Conservation (phyloP, 257 asterid species). For the Capsicum baccatum region DNA sequence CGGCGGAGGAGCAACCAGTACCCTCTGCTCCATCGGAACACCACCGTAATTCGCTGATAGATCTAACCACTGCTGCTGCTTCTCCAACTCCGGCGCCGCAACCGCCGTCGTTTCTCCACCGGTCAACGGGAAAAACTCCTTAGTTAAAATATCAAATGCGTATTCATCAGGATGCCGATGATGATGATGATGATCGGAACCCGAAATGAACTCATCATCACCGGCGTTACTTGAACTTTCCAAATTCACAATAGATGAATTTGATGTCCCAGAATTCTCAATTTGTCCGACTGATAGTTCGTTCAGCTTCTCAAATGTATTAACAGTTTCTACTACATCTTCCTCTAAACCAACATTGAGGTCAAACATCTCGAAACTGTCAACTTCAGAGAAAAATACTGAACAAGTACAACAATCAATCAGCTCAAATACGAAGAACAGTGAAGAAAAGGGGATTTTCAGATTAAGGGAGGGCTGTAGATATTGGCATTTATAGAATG, state of each 20-base stretch:
- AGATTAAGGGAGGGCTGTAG: conserved; percentile 47
- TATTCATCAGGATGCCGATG: conserved; percentile 40
- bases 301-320: conserved; percentile 41
- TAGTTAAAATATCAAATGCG: conserved; percentile 61
- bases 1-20: conserved; percentile 52
- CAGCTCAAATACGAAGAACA: conserved; percentile 20
- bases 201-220: conserved; percentile 54
- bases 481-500: conserved; percentile 3
- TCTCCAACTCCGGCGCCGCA: not conserved
- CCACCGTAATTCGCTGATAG: conserved; percentile 50
- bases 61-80: conserved; percentile 47
- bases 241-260: conserved; percentile 68
- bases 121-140: conserved; percentile 65
- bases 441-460: conserved; percentile 49
- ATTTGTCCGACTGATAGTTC: conserved; percentile 39
- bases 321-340: conserved; percentile 45
- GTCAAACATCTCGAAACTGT: conserved; percentile 55
- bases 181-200: conserved; percentile 37
- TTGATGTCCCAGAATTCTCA: conserved; percentile 87
- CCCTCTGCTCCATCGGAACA: conserved; percentile 46
- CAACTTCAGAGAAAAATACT: too few species aligned
- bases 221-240: conserved; percentile 77
- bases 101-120: conserved; percentile 34
- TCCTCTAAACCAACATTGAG: conserved; percentile 57
- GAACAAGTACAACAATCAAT: not conserved